phyloP scores from a whole-genome alignment of 371 early-diverging fungal genomes.

The Batrachochytrium dendrobatidis region DNA sequence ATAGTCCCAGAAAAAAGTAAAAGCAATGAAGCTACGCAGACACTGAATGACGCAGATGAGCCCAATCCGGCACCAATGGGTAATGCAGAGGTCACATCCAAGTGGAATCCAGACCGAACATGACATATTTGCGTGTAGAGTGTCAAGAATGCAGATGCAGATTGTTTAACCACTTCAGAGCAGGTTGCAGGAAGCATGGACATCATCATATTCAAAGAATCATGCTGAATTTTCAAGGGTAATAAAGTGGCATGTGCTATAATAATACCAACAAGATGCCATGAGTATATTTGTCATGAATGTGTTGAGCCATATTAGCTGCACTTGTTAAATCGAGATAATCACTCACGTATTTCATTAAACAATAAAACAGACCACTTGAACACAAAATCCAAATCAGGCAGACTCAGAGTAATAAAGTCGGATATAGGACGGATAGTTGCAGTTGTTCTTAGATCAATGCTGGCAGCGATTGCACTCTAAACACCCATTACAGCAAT shows the following conservation, averaged over 20 bases:
- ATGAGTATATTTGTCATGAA: no score
- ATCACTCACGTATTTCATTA: no score
- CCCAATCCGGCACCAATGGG: constrained; percentile 97
- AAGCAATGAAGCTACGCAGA: constrained; percentile 68
- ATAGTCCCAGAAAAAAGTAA: constrained; percentile 28
- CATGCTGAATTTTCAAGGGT: no score
- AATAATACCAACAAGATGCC: no score
- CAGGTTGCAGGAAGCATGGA: constrained; percentile 2
- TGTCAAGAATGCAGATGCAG: constrained; percentile 45
- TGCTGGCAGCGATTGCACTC: constrained; percentile 12
- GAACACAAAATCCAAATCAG: neutral
- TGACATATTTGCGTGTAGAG: constrained; percentile 21
- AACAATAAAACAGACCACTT: no score
- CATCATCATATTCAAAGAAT: no score
- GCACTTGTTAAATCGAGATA: no score
- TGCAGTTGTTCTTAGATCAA: neutral
- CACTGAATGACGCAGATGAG: constrained; percentile 88
- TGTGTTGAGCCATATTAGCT: no score
- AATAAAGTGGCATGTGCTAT: no score
- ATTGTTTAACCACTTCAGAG: constrained; percentile 36
- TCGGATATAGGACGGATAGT: neutral
- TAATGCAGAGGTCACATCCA: constrained; percentile 63
- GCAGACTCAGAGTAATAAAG: neutral
- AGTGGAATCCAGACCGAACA: constrained; percentile 39
- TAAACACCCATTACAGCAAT: no score